Evolutionary conservation across 345 rosid species (phyloP), one percentile per base, ranked within the genome.

Genomic region (Gossypium anomalum): DNA sequence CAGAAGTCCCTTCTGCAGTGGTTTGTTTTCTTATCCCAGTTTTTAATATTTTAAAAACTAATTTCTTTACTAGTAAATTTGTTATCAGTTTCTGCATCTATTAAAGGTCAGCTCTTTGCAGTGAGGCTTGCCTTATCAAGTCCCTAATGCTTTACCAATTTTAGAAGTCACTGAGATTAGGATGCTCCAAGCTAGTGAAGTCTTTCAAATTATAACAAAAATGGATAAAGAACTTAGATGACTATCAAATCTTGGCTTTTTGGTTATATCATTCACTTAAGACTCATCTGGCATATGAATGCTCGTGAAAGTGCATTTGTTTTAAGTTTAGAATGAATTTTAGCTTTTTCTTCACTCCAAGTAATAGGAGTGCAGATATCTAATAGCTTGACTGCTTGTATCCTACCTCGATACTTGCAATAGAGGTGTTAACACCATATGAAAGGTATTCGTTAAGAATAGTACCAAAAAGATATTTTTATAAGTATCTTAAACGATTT

Each of bases 1-100:
- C 86, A 61, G 92, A 90, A 75, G 93, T 91, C 11, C 93, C 90
- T 47, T 20, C 91, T 73, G 91, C 79, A 73, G 74, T 91, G 97
- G 97, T 94, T 82, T 15, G 95, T 83, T 82, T 79, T 65, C 65
- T 68, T 74, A n/a, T 72, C 79, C 65, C 57, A 53, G 53, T 75
- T 66, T 76, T 73, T 61, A 64, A 20, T 53, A 51, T 55, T 64
- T 34, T 34, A 49, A 68, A 22, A 29, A 49, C 7, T 51, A n/a
- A n/a, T 45, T 71, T 22, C 55, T 74, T 58, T 25, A 57, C 16
- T 22, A 16, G 19, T 58, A 20, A 16, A 25, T 48, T 23, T 49
- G 43, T 1, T 48, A 23, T 25, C 14, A 23, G 71, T 25, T 68
- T 68, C 57, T 23, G 43, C 43, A 48, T 52, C 64, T 41, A 8